Conservation (phyloP, 331 rosid genomes). For the Rosa hybrid region DNA sequence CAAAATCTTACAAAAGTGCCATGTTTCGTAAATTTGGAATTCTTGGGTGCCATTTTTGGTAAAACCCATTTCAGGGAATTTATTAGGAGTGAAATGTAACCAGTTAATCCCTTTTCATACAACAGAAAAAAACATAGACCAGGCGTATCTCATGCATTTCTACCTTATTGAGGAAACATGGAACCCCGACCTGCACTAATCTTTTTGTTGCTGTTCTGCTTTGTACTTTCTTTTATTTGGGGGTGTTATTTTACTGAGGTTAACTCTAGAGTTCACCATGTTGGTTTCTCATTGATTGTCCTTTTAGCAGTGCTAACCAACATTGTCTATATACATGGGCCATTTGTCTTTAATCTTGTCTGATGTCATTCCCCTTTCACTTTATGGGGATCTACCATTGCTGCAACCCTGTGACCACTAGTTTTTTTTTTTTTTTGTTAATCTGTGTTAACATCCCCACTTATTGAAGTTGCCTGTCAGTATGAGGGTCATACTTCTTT, state of each 20-base stretch:
- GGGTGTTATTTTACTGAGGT: background rate
- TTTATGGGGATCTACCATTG: background rate
- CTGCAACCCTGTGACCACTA: conserved; percentile 1
- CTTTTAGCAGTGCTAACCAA: background rate
- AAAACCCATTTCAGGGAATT: background rate
- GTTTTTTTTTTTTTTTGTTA: background rate
- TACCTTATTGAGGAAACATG: background rate
- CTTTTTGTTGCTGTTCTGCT: background rate
- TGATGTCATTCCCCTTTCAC: background rate
- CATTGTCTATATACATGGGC: background rate
- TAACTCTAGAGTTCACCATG: background rate
- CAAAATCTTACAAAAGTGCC: background rate
- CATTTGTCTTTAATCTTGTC: background rate
- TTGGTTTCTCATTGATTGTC: background rate
- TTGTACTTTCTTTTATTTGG: background rate
- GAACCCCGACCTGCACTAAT: background rate
- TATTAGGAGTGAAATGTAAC: background rate
- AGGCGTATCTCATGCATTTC: background rate
- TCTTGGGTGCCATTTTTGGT: background rate
- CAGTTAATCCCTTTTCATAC: background rate
- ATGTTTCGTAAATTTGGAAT: background rate
- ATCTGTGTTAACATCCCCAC: background rate
- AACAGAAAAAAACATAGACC: background rate
- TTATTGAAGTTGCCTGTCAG: background rate
- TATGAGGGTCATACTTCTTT: background rate